These are phyloP conservation scores for Nothophoma quercina DNA, from an alignment of 2,329 filamentous ascomycete species.

Conservation along the genomic window DNA sequence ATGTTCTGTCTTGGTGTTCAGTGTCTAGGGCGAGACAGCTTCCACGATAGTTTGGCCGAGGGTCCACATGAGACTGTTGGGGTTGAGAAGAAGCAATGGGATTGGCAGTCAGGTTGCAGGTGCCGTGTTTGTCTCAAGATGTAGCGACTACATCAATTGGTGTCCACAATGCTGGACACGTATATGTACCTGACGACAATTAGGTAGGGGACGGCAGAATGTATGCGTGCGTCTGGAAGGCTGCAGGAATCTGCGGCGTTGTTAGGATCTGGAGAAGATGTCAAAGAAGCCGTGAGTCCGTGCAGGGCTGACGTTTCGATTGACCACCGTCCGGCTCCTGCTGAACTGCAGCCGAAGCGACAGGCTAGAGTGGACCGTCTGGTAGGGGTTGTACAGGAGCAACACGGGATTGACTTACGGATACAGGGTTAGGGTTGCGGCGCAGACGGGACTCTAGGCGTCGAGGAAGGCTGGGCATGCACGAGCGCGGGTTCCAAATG, in stretches of 20 bases:
- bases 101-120: conserved; percentile 29
- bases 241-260: conserved; percentile 43
- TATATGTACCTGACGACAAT: conserved; percentile 38
- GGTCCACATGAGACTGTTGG: conserved; percentile 39
- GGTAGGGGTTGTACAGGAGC: conserved; percentile 28
- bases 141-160: conserved; percentile 44
- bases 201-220: conserved; percentile 40
- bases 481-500: conserved; percentile 29
- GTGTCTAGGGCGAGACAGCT: conserved; percentile 32
- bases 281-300: conserved; percentile 48
- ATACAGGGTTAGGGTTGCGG: conserved; percentile 39
- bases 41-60: conserved; percentile 42
- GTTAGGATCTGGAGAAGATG: conserved; percentile 44
- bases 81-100: conserved; percentile 34
- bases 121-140: conserved; percentile 36
- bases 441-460: conserved; percentile 37
- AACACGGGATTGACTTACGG: conserved; percentile 40
- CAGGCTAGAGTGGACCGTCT: conserved; percentile 35
- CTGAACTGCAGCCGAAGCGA: conserved; percentile 44
- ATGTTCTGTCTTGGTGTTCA: not conserved
- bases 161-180: conserved; percentile 41
- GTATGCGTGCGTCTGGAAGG: conserved; percentile 45
- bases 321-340: conserved; percentile 44
- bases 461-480: conserved; percentile 36
- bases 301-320: conserved; percentile 49